Percentiles rank a stretch among this genome's conserved stretches.
phyloP scores from a whole-genome alignment of 2,329 filamentous ascomycete species.

The Paecilomyces fulvus region DNA sequence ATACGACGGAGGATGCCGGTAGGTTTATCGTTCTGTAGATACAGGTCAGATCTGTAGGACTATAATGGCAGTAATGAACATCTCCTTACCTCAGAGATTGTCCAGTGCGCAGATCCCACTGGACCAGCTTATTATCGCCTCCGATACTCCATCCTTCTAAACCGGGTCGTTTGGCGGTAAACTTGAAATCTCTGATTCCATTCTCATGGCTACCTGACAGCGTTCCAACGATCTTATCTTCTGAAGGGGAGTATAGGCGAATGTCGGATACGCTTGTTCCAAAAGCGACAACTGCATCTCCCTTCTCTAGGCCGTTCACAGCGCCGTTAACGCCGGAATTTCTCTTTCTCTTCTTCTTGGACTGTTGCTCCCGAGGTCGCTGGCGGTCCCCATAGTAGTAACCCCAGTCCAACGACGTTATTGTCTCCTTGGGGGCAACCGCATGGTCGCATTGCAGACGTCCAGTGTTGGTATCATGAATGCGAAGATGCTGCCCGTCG shows the following conservation, averaged over 20 bases:
- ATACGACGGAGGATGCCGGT: constrained; percentile 31
- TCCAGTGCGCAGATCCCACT: constrained; percentile 42
- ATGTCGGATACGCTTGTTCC: constrained; percentile 42
- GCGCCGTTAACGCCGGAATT: constrained; percentile 33
- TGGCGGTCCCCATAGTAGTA: constrained; percentile 27
- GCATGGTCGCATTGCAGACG: constrained; percentile 44
- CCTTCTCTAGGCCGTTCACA: constrained; percentile 23
- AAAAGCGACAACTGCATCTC: constrained; percentile 41
- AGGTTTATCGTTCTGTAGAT: constrained; percentile 34
- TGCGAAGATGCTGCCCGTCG: constrained; percentile 44
- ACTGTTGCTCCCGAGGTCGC: constrained; percentile 28
- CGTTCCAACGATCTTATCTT: constrained; percentile 38
- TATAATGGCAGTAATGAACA: constrained; percentile 1
- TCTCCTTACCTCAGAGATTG: constrained; percentile 34
- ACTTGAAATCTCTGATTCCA: constrained; percentile 44
- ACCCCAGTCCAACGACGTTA: constrained; percentile 46
- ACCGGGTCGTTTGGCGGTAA: constrained; percentile 31
- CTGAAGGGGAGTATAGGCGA: constrained; percentile 41
- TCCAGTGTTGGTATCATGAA: constrained; percentile 44
- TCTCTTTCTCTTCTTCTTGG: constrained; percentile 46
- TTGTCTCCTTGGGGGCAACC: constrained; percentile 36
- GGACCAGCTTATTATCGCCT: constrained; percentile 43
- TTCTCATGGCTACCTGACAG: constrained; percentile 40
- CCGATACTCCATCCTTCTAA: constrained; percentile 47
- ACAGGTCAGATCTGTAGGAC: constrained; percentile 3